Base-by-base conservation (phyloP, 352 stramenopile genomes). In the Phytophthora colocasiae region DNA sequence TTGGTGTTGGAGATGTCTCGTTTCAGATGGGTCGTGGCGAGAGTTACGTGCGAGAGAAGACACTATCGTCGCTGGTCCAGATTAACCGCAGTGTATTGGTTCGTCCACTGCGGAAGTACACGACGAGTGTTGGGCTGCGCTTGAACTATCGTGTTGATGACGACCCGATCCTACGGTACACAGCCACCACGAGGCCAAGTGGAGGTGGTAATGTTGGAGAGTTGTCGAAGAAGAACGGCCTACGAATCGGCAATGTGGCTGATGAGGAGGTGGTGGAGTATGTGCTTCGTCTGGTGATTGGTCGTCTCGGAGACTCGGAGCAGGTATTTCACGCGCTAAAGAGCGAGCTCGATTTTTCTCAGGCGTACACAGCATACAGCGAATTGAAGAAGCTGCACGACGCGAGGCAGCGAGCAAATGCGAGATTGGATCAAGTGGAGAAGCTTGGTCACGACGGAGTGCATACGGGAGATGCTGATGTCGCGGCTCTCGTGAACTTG, bases 81-180 rank as follows among this genome's bases (percentile, higher is more conserved):
- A 45, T 65, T n/a, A 66, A 63, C 27, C 44, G 34, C 6, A 14
- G 76, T 5, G 36, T 58, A 58, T n/a, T 58, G 32, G 43, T 66
- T 43, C 58, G 19, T 19, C 47, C 50, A 1, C 32, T 78, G n/a
- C 43, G 56, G 10, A 69, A 53, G 32, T 78, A 77, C 15, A 81
- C 67, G 14, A 73, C 72, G 34, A 80, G 66, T 38, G 66, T 85
- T 47, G 71, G 67, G 6, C n/a, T 92, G n/a, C 63, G 72, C 38
- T 58, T 77, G 32, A 76, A 66, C 32, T 69, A 73, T 56, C 67
- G 60, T 7, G 72, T 78, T 6, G 80, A 90, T 14, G 87, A 96
- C 59, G 77, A 96, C 58, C 74, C 79, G 9, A 77, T 89, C 41
- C 39, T 96, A n/a, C 71, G 73, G 8, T 89, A 85, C 60, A 68